Percentiles rank a stretch among this genome's conserved stretches.
Conservation (phyloP, 768 basidiomycete species). For the Candolleomyces eurysporus region DNA sequence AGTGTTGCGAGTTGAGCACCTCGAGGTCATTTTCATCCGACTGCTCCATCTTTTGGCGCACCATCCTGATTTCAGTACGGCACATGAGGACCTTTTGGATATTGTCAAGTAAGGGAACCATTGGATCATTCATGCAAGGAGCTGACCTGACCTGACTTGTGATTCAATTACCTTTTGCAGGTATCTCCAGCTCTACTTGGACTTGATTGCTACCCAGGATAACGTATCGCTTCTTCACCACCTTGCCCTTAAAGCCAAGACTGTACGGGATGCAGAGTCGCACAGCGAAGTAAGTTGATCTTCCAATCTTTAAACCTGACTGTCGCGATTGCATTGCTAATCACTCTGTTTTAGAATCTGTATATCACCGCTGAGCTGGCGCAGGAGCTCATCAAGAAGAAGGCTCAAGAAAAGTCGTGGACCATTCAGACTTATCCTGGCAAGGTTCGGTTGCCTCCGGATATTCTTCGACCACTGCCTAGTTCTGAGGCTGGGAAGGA, state of each 20-base stretch:
- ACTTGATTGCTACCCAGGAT: conserved; percentile 71
- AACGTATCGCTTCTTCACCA: conserved; percentile 84
- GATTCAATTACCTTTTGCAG: conserved; percentile 33
- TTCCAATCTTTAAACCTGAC: not conserved
- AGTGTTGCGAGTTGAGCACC: conserved; percentile 59
- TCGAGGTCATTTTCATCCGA: conserved; percentile 84
- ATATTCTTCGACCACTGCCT: conserved; percentile 76
- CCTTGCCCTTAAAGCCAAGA: conserved; percentile 80
- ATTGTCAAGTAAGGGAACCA: conserved; percentile 68
- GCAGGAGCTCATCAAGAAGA: conserved; percentile 77
- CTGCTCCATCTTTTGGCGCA: conserved; percentile 87
- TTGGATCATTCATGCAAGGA: not conserved
- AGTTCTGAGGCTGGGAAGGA: conserved; percentile 62
- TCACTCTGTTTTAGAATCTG: conserved; percentile 58
- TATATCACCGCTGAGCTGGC: conserved; percentile 88
- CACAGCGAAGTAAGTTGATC: conserved; percentile 61
- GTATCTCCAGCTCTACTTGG: conserved; percentile 87
- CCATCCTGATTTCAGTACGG: conserved; percentile 85
- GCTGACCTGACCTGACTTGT: conserved; percentile 3
- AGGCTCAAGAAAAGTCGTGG: conserved; percentile 70
- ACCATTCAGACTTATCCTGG: conserved; percentile 76
- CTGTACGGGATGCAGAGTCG: conserved; percentile 76
- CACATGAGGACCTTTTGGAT: conserved; percentile 67
- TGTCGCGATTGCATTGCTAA: not conserved
- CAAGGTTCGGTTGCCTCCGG: conserved; percentile 73